Base-by-base conservation (phyloP, 2,329 filamentous ascomycete species). In the Fusarium nanum region DNA sequence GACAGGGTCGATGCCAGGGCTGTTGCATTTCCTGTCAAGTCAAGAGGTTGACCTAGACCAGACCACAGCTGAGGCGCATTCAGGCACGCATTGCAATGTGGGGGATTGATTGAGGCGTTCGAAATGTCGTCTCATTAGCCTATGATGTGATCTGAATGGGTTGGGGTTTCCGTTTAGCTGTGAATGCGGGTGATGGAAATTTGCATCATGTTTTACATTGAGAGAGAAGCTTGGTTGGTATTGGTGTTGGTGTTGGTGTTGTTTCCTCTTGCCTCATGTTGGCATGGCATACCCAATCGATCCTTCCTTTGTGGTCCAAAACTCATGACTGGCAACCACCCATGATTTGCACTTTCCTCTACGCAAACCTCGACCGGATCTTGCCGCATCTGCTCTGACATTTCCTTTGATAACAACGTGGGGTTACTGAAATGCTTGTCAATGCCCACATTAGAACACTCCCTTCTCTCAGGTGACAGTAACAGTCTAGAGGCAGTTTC, bases 41-140 rank as follows among this genome's bases (percentile, higher is more conserved):
- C 46, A 50, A 68, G 65, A 74, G 65, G 58, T 28, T 63, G 70
- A 68, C 46, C 53, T 44, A 64, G 52, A 64, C 62, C 37, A 60
- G 71, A 44, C 60, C 49, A 48, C 28, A 46, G 42, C 59, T 56
- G 58, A 64, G 68, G 68, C 63, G 67, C 61, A 52, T 60, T 44
- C 27, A 62, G 56, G 57, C 52, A 57, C 57, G 34, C 50, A 64
- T 37, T 54, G 57, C 50, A 46, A 49, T 61, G 72, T 67, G 68
- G 68, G 64, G 60, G 58, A 62, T 54, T 66, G 23, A 66, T 66
- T 59, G 50, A 55, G 49, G 41, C 44, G 46, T 53, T 46, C 25
- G 18, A 9, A 30, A 27, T 18, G 41, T 37, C 25, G 13, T 42
- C 25, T 27, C 10, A 25, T 53, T 22, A 25, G 34, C 49, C 23